Base-by-base conservation (phyloP, 257 asterid species). In the Solanum etuberosum region DNA sequence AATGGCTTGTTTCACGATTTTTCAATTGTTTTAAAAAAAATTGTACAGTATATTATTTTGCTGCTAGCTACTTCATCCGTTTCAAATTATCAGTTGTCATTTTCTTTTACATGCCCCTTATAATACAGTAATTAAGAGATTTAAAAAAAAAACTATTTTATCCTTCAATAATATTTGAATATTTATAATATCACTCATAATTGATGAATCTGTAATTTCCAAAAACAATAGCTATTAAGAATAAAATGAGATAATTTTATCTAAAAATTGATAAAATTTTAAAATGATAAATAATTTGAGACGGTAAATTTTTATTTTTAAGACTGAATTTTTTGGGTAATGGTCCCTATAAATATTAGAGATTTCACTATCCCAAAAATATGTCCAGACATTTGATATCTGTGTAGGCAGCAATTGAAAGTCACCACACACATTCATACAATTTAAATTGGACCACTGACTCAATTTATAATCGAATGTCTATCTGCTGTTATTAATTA, bases 381-480 rank as follows among this genome's bases (percentile, higher is more conserved):
- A 46, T 78, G 83, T 54, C 59, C 84, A 85, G 48, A 37, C 83
- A n/a, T 35, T 70, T 61, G 81, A 78, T 84, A 86, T 83, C 86
- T 83, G 32, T 83, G 54, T 42, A 35, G 87, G 86, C 86, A 74
- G 86, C 35, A 77, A 67, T 29, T 84, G 86, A 89, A 83, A 68
- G 87, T 84, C 88, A 86, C 89, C 78, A 81, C 77, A 61, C 84
- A 84, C 11, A 43, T 83, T 84, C 85, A 83, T 78, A 40, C 70
- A 82, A n/a, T 83, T 40, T 15, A 61, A 89, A 83, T 86, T 83
- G 89, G 89, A 86, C 91, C 87, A 65, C 89, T 38, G 14, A 20
- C 38, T 35, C 83, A 51, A 72, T 86, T 71, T 86, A 63, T 42
- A 48, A 86, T 84, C 86, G 71, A 86, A 83, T 89, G 89, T 73